phyloP scores from a whole-genome alignment of 2,329 filamentous ascomycete genomes.

The Ophiostoma novo-ulmi region DNA sequence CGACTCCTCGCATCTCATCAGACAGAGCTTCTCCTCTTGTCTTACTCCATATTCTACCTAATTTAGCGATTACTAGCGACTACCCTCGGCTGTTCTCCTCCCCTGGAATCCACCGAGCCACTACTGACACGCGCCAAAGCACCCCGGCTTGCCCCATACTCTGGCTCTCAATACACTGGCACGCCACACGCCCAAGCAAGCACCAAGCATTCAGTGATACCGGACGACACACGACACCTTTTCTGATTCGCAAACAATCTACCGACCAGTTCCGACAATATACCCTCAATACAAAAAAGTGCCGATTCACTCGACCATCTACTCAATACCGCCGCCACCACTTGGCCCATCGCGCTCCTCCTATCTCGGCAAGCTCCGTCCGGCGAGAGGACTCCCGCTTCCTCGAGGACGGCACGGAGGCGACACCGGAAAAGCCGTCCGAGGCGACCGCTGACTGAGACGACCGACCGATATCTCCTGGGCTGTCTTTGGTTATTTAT shows the following conservation, averaged over 20 bases:
- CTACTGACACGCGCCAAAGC: constrained; percentile 5
- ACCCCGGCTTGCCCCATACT: constrained; percentile 10
- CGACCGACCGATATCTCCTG: neutral
- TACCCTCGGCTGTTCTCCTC: constrained; percentile 13
- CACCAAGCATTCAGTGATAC: constrained; percentile 4
- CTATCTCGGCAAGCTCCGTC: constrained; percentile 2
- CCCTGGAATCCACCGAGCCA: constrained; percentile 10
- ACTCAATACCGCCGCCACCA: neutral
- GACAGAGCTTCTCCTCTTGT: neutral
- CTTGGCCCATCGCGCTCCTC: neutral
- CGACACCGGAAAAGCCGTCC: neutral
- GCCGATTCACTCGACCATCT: neutral
- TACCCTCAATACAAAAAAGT: neutral
- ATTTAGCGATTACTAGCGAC: neutral
- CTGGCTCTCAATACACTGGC: neutral
- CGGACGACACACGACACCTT: constrained; percentile 8
- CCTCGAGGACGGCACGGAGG: constrained; percentile 7
- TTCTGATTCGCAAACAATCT: neutral
- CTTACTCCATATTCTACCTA: neutral
- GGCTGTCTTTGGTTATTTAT: neutral
- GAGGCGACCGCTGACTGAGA: neutral
- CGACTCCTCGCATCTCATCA: neutral
- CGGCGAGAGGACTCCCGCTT: neutral
- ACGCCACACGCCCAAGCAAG: constrained; percentile 10
- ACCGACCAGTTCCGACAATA: neutral